Evolutionary conservation across 2,329 filamentous ascomycete species (phyloP), one percentile per base, ranked within the genome.

Genomic region (Septoria linicola): DNA sequence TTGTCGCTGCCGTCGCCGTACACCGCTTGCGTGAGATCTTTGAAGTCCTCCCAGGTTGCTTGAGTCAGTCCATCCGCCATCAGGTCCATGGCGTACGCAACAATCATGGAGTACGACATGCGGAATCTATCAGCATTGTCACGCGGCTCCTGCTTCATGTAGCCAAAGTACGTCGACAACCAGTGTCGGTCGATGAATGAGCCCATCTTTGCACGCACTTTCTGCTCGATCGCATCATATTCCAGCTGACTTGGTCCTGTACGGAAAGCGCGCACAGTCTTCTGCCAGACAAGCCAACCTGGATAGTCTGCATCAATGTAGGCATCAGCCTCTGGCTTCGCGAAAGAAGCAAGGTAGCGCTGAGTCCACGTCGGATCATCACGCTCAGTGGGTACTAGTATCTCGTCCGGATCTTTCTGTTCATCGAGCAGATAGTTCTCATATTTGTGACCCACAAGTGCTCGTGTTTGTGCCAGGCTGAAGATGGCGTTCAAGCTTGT

Each of bases 1-100:
- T 96, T 96, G 68, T 99, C 93, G 63, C 85, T 93, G 8, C 95
- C 93, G 68, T 99, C 92, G 11, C 85, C 92, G 64, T 89, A 97
- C 0, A 95, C 83, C 1, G 82, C 81, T 52, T 80, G 76, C 4
- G 88, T 82, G 54, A 96, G 77, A 61, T 91, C 85, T 66, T 92
- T 87, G 68, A 99, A 84, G 49, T 99, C 93, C 4, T 92, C 84
- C 62, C 96, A 88, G 0, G 83, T 95, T 19, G 87, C 86, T 11
- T 77, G 75, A 0, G 93, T 90, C 45, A 88, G 74, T 1, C 84
- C 89, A 63, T 87, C 84, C 61, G 95, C 83, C 75, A 96, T 87
- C 21, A 99, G 77, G 61, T 96, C 90, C 63, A 99, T 95, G 0
- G 89, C 82, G 66, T 95, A 89, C 66, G 92, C 88, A 32, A 99